Base-by-base conservation (phyloP, 306 rosid genomes). In the Dryas alaskensis region DNA sequence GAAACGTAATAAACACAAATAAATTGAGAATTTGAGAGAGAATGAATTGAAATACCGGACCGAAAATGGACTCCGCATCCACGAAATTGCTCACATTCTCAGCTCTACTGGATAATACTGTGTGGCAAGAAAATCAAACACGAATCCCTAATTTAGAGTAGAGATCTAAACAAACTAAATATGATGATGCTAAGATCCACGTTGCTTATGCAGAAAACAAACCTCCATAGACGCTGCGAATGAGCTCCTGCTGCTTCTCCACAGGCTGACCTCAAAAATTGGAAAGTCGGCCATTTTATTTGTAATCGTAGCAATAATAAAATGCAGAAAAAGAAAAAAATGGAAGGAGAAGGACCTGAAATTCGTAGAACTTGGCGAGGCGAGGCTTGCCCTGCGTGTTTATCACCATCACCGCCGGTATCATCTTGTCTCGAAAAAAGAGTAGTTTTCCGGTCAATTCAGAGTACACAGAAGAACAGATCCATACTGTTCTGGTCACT, bases 361-460 rank as follows among this genome's bases (percentile, higher is more conserved):
- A 85, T 79, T 94, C 93, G 69, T 94, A 92, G 79, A 94, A 90
- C 75, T 92, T 94, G 60, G 96, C 80, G 62, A 94, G 90, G 65
- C 99, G 96, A 76, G 97, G 96, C 83, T 88, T 94, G 73, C 96
- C 99, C 77, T 87, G 92, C 45, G 96, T 94, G 84, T 89, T 94
- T 83, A 94, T 75, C 80, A 94, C 97, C 75, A 92, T 70, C 80
- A 92, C 99, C 52, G 96, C 84, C 51, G 80, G 89, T 59, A 94
- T 94, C 99, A 94, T 94, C 52, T 84, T 73, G 37, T 31, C 37
- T 31, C 37, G 37, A 31, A 31, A 31, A 31, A 31, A 31, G 37
- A 31, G 37, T 31, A 31, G 37, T 31, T 8, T 62, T 39, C 71
- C 65, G 16, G 11, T 59, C 39, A 45, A 25, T 19, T 67, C 54